Evolutionary conservation across 2,329 filamentous ascomycete genomes (phyloP).

Genomic region (Fusarium vanettenii): DNA sequence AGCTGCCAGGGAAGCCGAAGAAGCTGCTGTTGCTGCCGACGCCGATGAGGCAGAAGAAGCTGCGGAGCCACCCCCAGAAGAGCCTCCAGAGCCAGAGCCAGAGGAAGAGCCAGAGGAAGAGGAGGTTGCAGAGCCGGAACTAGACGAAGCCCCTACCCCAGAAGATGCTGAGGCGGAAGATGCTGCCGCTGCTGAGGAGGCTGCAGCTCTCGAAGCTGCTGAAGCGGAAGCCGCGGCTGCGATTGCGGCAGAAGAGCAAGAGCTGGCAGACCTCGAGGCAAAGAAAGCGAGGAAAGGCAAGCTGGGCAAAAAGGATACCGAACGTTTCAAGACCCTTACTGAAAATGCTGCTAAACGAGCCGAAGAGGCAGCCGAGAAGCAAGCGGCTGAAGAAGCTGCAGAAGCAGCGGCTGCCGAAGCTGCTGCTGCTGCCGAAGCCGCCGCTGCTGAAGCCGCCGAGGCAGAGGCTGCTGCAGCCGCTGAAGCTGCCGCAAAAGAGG

Average conservation of each 20-base stretch:
- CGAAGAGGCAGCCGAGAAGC: constrained; percentile 53
- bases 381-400: constrained; percentile 36
- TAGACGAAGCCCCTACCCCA: constrained; percentile 4
- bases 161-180: constrained; percentile 32
- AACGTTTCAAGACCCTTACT: constrained; percentile 54
- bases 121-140: not conserved
- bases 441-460: constrained; percentile 7
- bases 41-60: constrained; percentile 44
- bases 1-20: constrained; percentile 21
- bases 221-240: constrained; percentile 20
- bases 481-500: constrained; percentile 30
- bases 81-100: not conserved
- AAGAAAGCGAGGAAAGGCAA: constrained; percentile 64
- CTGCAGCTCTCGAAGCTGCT: constrained; percentile 22
- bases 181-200: constrained; percentile 33
- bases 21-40: constrained; percentile 23
- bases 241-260: constrained; percentile 48
- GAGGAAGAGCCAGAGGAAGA: constrained; percentile 31
- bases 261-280: constrained; percentile 55
- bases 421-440: constrained; percentile 13
- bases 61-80: constrained; percentile 19
- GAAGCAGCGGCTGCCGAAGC: constrained; percentile 31
- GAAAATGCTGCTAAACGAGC: constrained; percentile 50
- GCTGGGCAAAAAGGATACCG: constrained; percentile 58
- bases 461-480: constrained; percentile 17